Conservation (phyloP, 768 basidiomycete genomes). For the Lyophyllum shimeji region DNA sequence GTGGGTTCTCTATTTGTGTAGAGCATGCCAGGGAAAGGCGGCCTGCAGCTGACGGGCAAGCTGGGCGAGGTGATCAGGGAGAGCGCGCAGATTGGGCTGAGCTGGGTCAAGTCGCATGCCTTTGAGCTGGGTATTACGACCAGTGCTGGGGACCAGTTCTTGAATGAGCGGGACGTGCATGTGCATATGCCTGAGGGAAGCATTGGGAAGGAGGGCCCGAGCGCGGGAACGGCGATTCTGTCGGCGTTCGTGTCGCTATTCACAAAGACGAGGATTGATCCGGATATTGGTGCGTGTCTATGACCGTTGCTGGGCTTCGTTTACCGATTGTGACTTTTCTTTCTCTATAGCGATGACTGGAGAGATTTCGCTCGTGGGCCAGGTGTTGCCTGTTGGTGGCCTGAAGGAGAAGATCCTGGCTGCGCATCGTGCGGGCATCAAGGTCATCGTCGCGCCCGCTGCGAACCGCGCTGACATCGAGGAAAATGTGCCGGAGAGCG, state of each 20-base stretch:
- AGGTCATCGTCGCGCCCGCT: slow-evolving; percentile 82
- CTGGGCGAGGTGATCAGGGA: slow-evolving; percentile 98
- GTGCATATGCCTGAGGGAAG: slow-evolving; percentile 97
- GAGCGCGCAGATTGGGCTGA: slow-evolving; percentile 91
- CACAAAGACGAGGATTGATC: slow-evolving; percentile 78
- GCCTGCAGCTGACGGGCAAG: slow-evolving; percentile 91
- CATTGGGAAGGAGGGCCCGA: slow-evolving; percentile 94
- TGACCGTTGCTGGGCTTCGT: not conserved
- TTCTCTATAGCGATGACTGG: slow-evolving; percentile 85
- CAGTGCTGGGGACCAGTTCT: slow-evolving; percentile 67
- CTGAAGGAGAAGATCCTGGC: slow-evolving; percentile 96
- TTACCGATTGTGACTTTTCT: not conserved
- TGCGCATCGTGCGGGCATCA: slow-evolving; percentile 95
- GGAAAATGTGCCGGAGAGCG: slow-evolving; percentile 94
- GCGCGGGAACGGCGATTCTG: slow-evolving; percentile 92
- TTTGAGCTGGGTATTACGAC: slow-evolving; percentile 85
- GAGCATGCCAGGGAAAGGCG: slow-evolving; percentile 97
- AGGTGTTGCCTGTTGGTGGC: slow-evolving; percentile 94
- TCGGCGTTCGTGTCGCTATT: slow-evolving; percentile 91
- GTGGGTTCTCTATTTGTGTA: too few species aligned
- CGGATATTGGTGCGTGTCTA: slow-evolving; percentile 76
- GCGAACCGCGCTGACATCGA: slow-evolving; percentile 94
- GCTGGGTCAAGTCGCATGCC: slow-evolving; percentile 92
- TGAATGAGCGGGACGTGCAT: slow-evolving; percentile 87
- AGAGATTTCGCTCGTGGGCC: slow-evolving; percentile 94